Percentiles rank a stretch among this genome's conserved stretches.
Evolutionary conservation across 1,284 basidiomycete genomes (phyloP).

Genomic region (Ustilago curta): DNA sequence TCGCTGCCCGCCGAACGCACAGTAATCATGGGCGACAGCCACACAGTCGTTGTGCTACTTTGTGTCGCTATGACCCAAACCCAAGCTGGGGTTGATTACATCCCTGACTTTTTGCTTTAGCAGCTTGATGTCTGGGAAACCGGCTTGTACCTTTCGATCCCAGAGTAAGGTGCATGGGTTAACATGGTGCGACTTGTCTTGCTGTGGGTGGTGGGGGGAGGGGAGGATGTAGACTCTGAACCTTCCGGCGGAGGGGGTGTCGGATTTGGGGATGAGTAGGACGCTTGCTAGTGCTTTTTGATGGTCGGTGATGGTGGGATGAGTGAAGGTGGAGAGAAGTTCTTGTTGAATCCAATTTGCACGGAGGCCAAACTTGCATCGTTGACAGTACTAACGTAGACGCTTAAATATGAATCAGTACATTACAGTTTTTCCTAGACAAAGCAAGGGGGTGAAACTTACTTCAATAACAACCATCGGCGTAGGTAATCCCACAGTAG

Average conservation of each 20-base stretch:
- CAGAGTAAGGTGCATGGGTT: too few relatives aligned
- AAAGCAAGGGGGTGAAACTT: slow-evolving; percentile 11
- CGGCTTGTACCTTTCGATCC: slow-evolving; percentile 27
- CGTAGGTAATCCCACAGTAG: slow-evolving; percentile 1
- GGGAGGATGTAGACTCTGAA: slow-evolving; percentile 30
- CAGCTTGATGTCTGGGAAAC: slow-evolving; percentile 38
- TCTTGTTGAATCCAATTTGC: slow-evolving; percentile 49
- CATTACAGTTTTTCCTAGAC: too few relatives aligned
- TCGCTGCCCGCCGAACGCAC: too few relatives aligned
- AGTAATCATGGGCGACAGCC: too few relatives aligned
- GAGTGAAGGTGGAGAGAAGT: slow-evolving; percentile 36
- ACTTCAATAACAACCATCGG: slow-evolving; percentile 37
- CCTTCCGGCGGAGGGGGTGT: slow-evolving; percentile 5
- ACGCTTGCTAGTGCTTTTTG: slow-evolving; percentile 4
- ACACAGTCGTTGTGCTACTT: slow-evolving; percentile 7
- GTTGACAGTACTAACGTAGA: slow-evolving; percentile 43
- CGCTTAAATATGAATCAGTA: too few relatives aligned
- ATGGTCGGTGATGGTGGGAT: background rate
- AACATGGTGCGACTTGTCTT: too few relatives aligned
- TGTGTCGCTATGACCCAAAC: slow-evolving; percentile 33
- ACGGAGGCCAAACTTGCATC: slow-evolving; percentile 41
- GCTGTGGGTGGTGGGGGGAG: too few relatives aligned
- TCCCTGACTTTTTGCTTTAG: slow-evolving; percentile 39
- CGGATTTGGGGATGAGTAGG: slow-evolving; percentile 25
- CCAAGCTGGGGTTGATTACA: slow-evolving; percentile 16